phyloP scores from a whole-genome alignment of 2,329 filamentous ascomycete genomes.

The Colletotrichum caudatum region DNA sequence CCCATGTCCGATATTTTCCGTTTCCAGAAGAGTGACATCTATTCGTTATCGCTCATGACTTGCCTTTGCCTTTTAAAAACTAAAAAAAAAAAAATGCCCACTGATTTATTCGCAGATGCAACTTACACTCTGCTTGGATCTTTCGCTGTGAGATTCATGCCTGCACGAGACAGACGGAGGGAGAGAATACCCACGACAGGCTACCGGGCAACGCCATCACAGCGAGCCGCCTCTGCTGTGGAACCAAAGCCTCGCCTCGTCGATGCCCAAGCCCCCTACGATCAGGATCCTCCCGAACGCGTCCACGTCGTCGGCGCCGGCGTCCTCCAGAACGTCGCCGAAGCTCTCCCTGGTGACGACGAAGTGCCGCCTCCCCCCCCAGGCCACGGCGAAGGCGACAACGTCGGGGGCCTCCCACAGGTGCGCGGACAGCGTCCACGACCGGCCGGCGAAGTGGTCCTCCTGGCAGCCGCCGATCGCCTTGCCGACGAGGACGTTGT shows the following conservation, averaged over 20 bases:
- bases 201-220: not conserved
- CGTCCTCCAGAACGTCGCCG: slow-evolving; percentile 47
- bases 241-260: slow-evolving; percentile 53
- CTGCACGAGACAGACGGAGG: too few species aligned
- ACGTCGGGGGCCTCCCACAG: slow-evolving; percentile 54
- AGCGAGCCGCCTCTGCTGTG: slow-evolving; percentile 18
- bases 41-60: too few species aligned
- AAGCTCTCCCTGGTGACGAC: slow-evolving; percentile 51
- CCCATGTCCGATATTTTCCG: not conserved
- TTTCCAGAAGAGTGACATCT: not conserved
- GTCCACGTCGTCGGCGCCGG: slow-evolving; percentile 58
- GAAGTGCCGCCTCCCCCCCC: slow-evolving; percentile 52
- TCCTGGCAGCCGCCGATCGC: slow-evolving; percentile 47
- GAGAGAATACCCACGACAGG: not conserved
- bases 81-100: not conserved
- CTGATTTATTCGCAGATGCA: not conserved
- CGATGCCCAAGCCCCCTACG: slow-evolving; percentile 48
- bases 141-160: not conserved
- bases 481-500: slow-evolving; percentile 51
- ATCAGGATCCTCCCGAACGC: slow-evolving; percentile 56
- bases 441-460: slow-evolving; percentile 49
- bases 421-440: slow-evolving; percentile 55
- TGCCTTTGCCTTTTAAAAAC: too few species aligned
- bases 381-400: slow-evolving; percentile 54
- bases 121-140: not conserved